Evolutionary conservation across 129 eudicot genomes (phyloP).

Genomic region (Pseudognaphalium luteoalbum): DNA sequence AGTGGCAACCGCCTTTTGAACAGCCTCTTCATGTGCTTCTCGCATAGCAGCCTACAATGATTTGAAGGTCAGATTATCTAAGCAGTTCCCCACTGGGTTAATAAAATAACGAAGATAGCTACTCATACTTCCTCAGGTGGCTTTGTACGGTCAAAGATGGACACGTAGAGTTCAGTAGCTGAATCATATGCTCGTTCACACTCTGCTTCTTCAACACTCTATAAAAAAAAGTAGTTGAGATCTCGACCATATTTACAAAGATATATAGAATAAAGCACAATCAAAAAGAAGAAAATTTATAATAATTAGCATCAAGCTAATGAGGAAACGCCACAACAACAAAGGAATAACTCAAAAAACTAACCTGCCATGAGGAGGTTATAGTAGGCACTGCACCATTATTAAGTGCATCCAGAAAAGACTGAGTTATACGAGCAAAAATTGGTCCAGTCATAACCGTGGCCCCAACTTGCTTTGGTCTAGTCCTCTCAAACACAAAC

Average conservation of each 20-base stretch:
- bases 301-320: not conserved
- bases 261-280: not conserved
- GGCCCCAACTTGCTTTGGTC: conserved; percentile 92
- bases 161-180: conserved; percentile 79
- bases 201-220: conserved; percentile 99
- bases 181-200: conserved; percentile 92
- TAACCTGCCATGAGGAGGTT: conserved; percentile 99
- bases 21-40: conserved; percentile 97
- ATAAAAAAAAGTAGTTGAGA: conserved; percentile 19
- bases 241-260: not conserved
- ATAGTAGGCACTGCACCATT: conserved; percentile 98
- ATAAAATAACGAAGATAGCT: not conserved
- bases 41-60: conserved; percentile 70
- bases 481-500: conserved; percentile 95
- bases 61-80: conserved; percentile 13
- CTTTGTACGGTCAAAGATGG: conserved; percentile 77
- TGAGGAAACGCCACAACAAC: not conserved
- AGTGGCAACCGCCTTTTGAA: conserved; percentile 59
- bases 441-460: conserved; percentile 96
- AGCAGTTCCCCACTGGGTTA: not conserved
- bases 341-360: conserved; percentile 15
- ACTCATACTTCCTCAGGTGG: conserved; percentile 93
- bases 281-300: not conserved
- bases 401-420: conserved; percentile 94
- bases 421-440: conserved; percentile 90